Percentiles rank a stretch among this genome's conserved stretches.
These are phyloP conservation scores for Daldinia decipiens DNA, from an alignment of 495 filamentous ascomycete genomes.

Conservation along the genomic window DNA sequence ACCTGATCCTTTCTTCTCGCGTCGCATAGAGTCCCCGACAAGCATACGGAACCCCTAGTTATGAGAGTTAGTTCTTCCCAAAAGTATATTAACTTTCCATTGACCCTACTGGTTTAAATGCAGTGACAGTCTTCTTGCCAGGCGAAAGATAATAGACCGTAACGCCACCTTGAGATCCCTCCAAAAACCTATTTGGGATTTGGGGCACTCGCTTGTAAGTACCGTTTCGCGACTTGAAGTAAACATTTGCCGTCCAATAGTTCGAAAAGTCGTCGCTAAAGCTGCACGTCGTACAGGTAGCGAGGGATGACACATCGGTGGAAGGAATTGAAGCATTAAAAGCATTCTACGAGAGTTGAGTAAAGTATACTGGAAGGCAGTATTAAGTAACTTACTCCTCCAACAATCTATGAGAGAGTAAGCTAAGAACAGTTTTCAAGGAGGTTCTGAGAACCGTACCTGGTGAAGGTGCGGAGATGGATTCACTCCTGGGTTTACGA, in stretches of 20 bases:
- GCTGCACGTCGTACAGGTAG: slow-evolving; percentile 52
- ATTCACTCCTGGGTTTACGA: slow-evolving; percentile 42
- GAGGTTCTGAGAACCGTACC: slow-evolving; percentile 5
- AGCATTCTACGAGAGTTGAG: slow-evolving; percentile 38
- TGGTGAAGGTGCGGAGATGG: slow-evolving; percentile 45
- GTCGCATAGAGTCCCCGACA: slow-evolving; percentile 47
- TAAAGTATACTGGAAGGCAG: not conserved
- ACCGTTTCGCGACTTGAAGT: slow-evolving; percentile 54
- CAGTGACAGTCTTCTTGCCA: slow-evolving; percentile 53
- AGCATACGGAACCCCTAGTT: slow-evolving; percentile 52
- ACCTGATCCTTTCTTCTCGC: slow-evolving; percentile 42
- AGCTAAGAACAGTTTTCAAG: not conserved
- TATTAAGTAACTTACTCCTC: slow-evolving; percentile 25
- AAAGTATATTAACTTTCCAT: not conserved
- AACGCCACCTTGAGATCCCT: slow-evolving; percentile 52
- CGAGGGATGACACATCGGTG: slow-evolving; percentile 46
- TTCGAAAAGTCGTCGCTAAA: slow-evolving; percentile 55
- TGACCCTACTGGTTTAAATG: slow-evolving; percentile 54
- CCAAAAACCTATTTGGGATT: slow-evolving; percentile 52
- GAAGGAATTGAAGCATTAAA: slow-evolving; percentile 52
- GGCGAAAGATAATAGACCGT: slow-evolving; percentile 60
- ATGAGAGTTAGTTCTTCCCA: not conserved
- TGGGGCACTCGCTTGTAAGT: slow-evolving; percentile 57
- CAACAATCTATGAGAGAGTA: slow-evolving; percentile 30
- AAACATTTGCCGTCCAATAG: slow-evolving; percentile 59